Conservation (phyloP, 1,284 basidiomycete genomes). For the Ceratobasidium sp. region DNA sequence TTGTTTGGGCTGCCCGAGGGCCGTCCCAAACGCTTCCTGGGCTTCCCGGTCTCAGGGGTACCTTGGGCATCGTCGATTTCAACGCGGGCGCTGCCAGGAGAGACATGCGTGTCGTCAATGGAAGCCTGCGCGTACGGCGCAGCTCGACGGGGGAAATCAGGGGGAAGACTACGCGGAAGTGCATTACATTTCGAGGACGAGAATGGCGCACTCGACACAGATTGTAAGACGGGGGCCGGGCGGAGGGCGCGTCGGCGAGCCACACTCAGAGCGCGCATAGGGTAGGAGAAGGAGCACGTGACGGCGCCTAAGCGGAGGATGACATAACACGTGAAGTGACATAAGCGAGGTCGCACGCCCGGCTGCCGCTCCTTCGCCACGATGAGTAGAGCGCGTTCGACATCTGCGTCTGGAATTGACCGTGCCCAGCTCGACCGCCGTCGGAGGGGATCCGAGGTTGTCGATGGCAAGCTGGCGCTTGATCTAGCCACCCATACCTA, state of each 20-base stretch:
- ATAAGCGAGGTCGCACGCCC: conserved; percentile 3
- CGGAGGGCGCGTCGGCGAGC: conserved; percentile 3
- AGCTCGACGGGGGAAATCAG: conserved; percentile 13
- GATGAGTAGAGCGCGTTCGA: background rate
- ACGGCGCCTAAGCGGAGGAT: background rate
- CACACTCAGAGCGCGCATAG: conserved; percentile 22
- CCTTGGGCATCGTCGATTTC: conserved; percentile 13
- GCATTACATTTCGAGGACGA: background rate
- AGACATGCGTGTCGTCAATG: background rate
- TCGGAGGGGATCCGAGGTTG: conserved; percentile 43
- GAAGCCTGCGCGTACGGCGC: conserved; percentile 3
- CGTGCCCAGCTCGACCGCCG: conserved; percentile 32
- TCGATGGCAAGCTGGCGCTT: conserved; percentile 81
- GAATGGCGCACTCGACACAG: background rate
- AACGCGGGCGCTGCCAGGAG: conserved; percentile 1
- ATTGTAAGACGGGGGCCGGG: background rate
- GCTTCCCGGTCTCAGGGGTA: conserved; percentile 22
- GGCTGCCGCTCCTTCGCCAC: conserved; percentile 22
- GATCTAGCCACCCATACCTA: conserved; percentile 86
- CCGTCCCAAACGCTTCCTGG: conserved; percentile 6
- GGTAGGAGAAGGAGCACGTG: conserved; percentile 8
- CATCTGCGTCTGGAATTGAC: background rate
- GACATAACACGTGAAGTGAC: no score
- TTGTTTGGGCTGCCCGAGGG: conserved; percentile 20
- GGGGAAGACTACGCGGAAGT: background rate